Percentiles rank a stretch among this genome's conserved stretches.
These are phyloP conservation scores for Chlorencoelia australis DNA, from an alignment of 2,329 filamentous ascomycete genomes.

Conservation along the genomic window DNA sequence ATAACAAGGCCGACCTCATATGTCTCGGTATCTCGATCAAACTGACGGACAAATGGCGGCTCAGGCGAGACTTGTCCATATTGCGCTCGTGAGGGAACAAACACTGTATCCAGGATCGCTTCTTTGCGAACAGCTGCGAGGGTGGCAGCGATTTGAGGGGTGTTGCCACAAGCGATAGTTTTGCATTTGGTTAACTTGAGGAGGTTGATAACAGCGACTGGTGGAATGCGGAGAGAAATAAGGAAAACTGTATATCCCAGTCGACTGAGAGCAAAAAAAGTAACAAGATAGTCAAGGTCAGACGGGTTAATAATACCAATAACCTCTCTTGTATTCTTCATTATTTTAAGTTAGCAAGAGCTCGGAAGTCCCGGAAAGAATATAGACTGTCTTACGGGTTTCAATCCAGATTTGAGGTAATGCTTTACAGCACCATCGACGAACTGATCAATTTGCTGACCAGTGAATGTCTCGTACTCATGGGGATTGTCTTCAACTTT, in stretches of 20 bases:
- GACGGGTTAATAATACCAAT: slow-evolving; percentile 21
- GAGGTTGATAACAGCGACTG: slow-evolving; percentile 37
- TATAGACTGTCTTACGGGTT: slow-evolving; percentile 6
- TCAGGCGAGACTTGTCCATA: slow-evolving; percentile 5
- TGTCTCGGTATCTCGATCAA: slow-evolving; percentile 6
- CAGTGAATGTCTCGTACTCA: slow-evolving; percentile 16
- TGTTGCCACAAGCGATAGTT: slow-evolving; percentile 10
- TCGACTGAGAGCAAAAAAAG: slow-evolving; percentile 40
- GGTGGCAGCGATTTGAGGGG: slow-evolving; percentile 1
- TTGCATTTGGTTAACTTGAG: slow-evolving; percentile 30
- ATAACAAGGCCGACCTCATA: slow-evolving; percentile 15
- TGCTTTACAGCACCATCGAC: slow-evolving; percentile 15
- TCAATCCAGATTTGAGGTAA: slow-evolving; percentile 4
- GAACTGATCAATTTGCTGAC: slow-evolving; percentile 13
- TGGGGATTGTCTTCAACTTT: slow-evolving; percentile 9
- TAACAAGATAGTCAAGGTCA: slow-evolving; percentile 38
- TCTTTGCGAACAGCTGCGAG: slow-evolving; percentile 3
- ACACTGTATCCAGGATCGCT: slow-evolving; percentile 3
- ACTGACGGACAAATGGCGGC: slow-evolving; percentile 2
- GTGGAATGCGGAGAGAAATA: slow-evolving; percentile 42
- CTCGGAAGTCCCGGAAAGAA: neutral
- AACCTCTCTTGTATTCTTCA: slow-evolving; percentile 6
- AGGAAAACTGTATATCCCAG: slow-evolving; percentile 43
- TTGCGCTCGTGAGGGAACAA: slow-evolving; percentile 7
- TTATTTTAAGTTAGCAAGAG: neutral